These are phyloP conservation scores for Phaeomoniella chlamydospora DNA, from an alignment of 2,329 filamentous ascomycete species.

Conservation along the genomic window DNA sequence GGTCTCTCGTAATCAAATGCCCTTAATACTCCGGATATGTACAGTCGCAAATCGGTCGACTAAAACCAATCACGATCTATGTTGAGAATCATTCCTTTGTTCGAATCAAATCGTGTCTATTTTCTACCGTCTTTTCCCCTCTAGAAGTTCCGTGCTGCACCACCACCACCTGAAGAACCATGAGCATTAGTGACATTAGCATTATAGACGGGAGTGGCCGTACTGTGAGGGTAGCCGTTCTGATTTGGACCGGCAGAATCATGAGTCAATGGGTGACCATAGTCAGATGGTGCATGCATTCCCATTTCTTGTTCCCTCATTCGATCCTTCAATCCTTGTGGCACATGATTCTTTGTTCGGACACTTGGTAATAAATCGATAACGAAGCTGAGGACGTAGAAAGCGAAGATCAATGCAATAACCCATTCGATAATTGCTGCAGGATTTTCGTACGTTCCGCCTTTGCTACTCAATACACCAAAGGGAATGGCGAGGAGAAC, in stretches of 20 bases:
- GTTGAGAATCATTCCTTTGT: no score
- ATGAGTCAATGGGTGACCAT: slow-evolving; percentile 5
- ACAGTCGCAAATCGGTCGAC: no score
- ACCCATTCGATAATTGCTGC: slow-evolving; percentile 68
- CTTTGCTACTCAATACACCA: slow-evolving; percentile 36
- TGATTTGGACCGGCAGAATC: slow-evolving; percentile 7
- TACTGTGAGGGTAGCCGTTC: slow-evolving; percentile 19
- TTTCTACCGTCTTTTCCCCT: no score
- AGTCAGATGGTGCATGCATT: not conserved
- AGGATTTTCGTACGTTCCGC: slow-evolving; percentile 36
- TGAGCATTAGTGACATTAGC: not conserved
- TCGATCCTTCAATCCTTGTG: slow-evolving; percentile 18
- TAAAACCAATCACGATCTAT: no score
- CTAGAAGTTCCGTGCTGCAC: no score
- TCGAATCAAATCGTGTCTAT: no score
- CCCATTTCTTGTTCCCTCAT: slow-evolving; percentile 6
- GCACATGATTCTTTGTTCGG: slow-evolving; percentile 37
- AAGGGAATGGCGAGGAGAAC: slow-evolving; percentile 55
- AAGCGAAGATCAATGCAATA: slow-evolving; percentile 14
- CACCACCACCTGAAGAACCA: not conserved
- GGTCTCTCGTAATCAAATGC: no score
- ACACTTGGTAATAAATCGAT: slow-evolving; percentile 75
- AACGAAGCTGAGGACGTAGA: slow-evolving; percentile 70
- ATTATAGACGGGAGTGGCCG: not conserved
- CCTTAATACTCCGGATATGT: no score